These are phyloP conservation scores for Balakata baccata DNA, from an alignment of 345 rosid genomes.

Conservation along the genomic window DNA sequence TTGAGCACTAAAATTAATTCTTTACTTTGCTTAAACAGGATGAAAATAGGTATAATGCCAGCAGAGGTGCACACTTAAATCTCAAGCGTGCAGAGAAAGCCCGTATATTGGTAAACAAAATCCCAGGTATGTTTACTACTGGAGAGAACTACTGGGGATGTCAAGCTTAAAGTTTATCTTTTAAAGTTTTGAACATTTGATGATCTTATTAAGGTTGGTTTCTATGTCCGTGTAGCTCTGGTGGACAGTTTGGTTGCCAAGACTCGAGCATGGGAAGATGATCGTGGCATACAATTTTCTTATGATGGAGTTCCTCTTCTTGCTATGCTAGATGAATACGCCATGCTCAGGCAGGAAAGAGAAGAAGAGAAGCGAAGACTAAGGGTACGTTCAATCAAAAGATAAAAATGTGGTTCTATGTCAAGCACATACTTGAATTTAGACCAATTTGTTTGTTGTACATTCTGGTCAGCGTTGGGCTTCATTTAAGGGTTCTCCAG, in stretches of 20 bases:
- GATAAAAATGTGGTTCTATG: not conserved
- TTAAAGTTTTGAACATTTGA: not conserved
- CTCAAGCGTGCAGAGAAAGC: slow-evolving; percentile 99
- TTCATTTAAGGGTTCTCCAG: not conserved
- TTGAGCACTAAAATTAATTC: not conserved
- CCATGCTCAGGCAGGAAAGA: slow-evolving; percentile 86
- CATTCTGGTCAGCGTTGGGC: not conserved
- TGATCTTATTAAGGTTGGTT: slow-evolving; percentile 13
- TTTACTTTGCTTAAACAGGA: slow-evolving; percentile 54
- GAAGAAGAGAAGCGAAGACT: slow-evolving; percentile 88
- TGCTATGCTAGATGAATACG: slow-evolving; percentile 93
- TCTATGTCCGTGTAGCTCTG: slow-evolving; percentile 42
- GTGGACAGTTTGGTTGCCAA: slow-evolving; percentile 84
- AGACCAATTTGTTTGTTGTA: not conserved
- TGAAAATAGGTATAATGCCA: slow-evolving; percentile 91
- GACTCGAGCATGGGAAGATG: slow-evolving; percentile 89
- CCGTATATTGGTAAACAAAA: slow-evolving; percentile 85
- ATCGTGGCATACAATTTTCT: slow-evolving; percentile 50
- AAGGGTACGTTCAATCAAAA: slow-evolving; percentile 44
- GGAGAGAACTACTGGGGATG: not conserved
- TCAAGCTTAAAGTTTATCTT: not conserved
- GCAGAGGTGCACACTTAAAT: slow-evolving; percentile 96
- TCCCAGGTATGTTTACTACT: slow-evolving; percentile 65
- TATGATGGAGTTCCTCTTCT: slow-evolving; percentile 94
- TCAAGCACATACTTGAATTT: not conserved